phyloP scores from a whole-genome alignment of 2,329 filamentous ascomycete genomes.

The Sporothrix euskadiensis region DNA sequence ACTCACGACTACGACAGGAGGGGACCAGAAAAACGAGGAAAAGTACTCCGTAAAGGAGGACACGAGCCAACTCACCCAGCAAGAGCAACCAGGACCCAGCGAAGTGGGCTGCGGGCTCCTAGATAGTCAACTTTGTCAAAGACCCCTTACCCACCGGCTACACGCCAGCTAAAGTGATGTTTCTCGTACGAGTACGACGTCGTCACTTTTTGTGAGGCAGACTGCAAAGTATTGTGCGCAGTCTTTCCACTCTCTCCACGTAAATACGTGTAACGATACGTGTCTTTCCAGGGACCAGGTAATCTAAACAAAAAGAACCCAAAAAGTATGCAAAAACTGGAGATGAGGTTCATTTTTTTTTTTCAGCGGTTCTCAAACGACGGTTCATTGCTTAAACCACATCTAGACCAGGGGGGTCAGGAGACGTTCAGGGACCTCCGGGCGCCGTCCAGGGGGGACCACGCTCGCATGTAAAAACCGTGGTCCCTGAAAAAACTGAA shows the following conservation, averaged over 20 bases:
- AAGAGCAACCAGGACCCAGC: neutral
- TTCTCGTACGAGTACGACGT: neutral
- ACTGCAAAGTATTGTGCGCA: neutral
- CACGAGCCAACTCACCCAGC: neutral
- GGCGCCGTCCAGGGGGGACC: neutral
- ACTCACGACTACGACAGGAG: neutral
- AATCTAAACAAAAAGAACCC: neutral
- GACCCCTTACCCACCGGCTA: conserved; percentile 4
- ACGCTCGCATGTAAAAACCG: neutral
- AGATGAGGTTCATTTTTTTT: neutral
- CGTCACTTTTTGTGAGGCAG: neutral
- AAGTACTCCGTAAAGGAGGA: neutral
- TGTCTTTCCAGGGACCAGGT: neutral
- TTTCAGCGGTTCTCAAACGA: neutral
- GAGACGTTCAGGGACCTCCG: neutral
- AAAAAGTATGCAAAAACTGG: neutral
- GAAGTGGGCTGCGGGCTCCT: neutral
- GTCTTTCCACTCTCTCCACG: no score
- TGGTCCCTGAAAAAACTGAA: neutral
- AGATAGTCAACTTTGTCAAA: neutral
- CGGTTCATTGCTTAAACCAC: neutral
- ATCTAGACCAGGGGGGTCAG: neutral
- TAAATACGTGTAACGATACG: neutral
- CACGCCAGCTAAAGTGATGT: neutral
- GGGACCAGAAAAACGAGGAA: neutral